Evolutionary conservation across 1,284 basidiomycete genomes (phyloP).

Genomic region (Ustilago trichophora): DNA sequence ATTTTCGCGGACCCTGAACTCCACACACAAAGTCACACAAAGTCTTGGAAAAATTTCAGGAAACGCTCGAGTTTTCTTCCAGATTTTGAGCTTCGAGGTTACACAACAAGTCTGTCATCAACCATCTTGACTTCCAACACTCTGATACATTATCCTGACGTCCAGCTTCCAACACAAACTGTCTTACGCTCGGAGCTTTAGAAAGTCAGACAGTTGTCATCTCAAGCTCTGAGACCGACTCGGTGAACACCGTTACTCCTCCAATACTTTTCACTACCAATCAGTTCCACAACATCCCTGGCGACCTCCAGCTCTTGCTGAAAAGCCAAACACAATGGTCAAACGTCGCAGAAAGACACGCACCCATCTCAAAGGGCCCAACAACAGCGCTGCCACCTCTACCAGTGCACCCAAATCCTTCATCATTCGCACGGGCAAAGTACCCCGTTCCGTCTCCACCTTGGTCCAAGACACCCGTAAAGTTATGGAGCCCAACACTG

Average conservation of each 20-base stretch:
- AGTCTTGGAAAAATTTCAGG: slow-evolving; percentile 30
- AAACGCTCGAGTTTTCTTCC: slow-evolving; percentile 18
- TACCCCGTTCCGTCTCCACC: slow-evolving; percentile 84
- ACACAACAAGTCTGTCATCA: too few species aligned
- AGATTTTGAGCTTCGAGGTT: too few species aligned
- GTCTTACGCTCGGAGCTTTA: too few species aligned
- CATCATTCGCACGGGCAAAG: slow-evolving; percentile 93
- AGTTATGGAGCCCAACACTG: slow-evolving; percentile 98
- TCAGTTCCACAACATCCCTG: too few species aligned
- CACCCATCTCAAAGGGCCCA: slow-evolving; percentile 63
- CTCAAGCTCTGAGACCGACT: too few species aligned
- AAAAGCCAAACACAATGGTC: slow-evolving; percentile 20
- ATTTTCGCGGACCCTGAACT: slow-evolving; percentile 33
- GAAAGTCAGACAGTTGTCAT: too few species aligned
- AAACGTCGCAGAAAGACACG: slow-evolving; percentile 60
- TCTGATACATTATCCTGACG: too few species aligned
- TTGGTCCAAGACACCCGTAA: slow-evolving; percentile 91
- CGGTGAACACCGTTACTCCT: too few species aligned
- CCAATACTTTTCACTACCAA: too few species aligned
- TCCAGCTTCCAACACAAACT: too few species aligned
- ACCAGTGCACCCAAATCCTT: slow-evolving; percentile 70
- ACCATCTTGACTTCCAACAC: too few species aligned
- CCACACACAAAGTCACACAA: slow-evolving; percentile 26
- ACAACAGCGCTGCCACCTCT: slow-evolving; percentile 46
- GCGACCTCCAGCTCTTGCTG: slow-evolving; percentile 2